Base-by-base conservation (phyloP, 2,329 filamentous ascomycete genomes). In the Trichoderma gracile region DNA sequence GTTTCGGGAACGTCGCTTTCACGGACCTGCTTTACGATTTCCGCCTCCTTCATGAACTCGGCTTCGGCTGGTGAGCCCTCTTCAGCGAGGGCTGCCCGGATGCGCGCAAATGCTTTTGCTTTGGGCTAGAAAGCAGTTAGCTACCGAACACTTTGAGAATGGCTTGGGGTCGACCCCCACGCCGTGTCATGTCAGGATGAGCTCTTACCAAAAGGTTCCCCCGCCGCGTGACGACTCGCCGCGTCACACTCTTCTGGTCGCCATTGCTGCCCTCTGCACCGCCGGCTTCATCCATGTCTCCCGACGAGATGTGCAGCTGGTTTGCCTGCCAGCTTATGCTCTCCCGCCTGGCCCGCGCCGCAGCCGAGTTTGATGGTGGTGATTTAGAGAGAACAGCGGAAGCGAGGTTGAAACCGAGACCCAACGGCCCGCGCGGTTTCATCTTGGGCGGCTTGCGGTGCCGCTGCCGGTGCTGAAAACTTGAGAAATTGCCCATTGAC, bases 21-120 rank as follows among this genome's bases (percentile, higher is more conserved):
- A 47, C 93, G 90, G 30, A 98, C 93, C 77, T 97, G 95, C 57
- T 92, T 91, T 67, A 99, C 92, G 5, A 98, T 95, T 77, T 98
- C 94, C 43, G 94, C 93, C 80, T 99, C 95, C 45, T 93, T 89
- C 59, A 91, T 89, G 64, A 92, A 88, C 76, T 99, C 95, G 47
- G 90, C 89, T 71, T 99, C 95, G 10, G 96, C 82, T 0, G 95
- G 95, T 0, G 93, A 87, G 17, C 86, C 85, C 78, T 99, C 95
- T 78, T 99, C 95, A 64, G 91, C 83, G 0, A 99, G 83, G 3
- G 93, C 93, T 9, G 94, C 95, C 67, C 91, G 88, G 69, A 99
- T 97, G 12, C 95, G 89, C 5, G 93, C 93, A 76, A 99, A 99
- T 0, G 90, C 93, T 78, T 97, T 96, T 0, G 94, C 95, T 81